These are phyloP conservation scores for Hirsutella thompsonii DNA, from an alignment of 2,329 filamentous ascomycete species.

Conservation along the genomic window DNA sequence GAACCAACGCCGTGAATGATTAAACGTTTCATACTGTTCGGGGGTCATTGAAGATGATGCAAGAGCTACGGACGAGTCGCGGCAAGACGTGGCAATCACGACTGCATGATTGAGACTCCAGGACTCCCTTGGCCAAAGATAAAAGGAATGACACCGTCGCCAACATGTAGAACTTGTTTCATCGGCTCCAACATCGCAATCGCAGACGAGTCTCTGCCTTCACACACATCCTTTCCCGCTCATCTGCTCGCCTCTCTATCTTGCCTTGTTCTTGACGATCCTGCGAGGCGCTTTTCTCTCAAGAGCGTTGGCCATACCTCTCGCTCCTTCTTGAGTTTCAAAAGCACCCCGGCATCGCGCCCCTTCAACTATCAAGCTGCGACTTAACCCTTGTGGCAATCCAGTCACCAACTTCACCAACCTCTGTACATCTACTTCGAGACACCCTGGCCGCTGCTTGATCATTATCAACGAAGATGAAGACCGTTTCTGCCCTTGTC, in stretches of 20 bases:
- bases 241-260: no score
- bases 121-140: neutral
- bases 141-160: neutral
- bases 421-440: neutral
- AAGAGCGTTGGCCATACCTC: no score
- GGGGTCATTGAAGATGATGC: neutral
- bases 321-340: neutral
- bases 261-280: no score
- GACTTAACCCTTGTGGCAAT: no score
- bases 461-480: conserved; percentile 22
- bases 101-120: neutral
- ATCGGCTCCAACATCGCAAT: neutral
- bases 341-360: no score
- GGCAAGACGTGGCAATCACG: neutral
- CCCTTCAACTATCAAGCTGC: no score
- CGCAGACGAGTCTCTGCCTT: neutral
- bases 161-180: neutral
- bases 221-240: neutral
- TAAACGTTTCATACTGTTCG: neutral
- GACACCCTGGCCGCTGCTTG: neutral
- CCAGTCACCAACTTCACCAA: no score
- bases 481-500: conserved; percentile 22
- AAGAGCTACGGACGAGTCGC: neutral
- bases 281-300: no score
- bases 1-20: neutral